phyloP scores from a whole-genome alignment of 805 yeast species.

The Ogataea pini region DNA sequence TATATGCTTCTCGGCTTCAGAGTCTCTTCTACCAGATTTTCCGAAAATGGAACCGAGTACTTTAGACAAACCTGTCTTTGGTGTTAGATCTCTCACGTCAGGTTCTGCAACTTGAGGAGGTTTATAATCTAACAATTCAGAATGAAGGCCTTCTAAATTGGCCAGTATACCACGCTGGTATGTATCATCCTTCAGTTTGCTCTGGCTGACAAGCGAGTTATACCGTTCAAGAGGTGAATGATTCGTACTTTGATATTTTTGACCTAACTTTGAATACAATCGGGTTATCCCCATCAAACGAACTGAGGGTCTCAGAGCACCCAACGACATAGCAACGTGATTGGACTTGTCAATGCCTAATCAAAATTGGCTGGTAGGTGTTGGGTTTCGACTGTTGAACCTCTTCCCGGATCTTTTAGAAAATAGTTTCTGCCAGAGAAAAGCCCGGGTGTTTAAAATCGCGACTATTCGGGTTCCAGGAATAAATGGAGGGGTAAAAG shows the following conservation, averaged over 20 bases:
- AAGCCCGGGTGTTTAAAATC: background rate
- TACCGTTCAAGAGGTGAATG: constrained; percentile 34
- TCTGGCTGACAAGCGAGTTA: constrained; percentile 34
- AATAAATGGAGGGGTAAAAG: no score
- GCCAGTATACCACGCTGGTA: constrained; percentile 76
- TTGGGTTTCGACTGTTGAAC: background rate
- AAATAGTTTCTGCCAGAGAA: constrained; percentile 1
- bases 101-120: constrained; percentile 66
- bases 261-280: background rate
- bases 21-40: constrained; percentile 3
- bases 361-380: background rate
- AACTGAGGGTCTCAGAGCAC: background rate
- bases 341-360: background rate
- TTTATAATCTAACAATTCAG: constrained; percentile 49
- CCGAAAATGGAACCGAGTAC: constrained; percentile 35
- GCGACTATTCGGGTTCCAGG: background rate
- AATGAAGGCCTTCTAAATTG: constrained; percentile 60
- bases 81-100: constrained; percentile 48
- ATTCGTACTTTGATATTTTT: constrained; percentile 13
- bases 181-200: constrained; percentile 66
- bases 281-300: background rate
- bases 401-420: background rate
- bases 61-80: constrained; percentile 46
- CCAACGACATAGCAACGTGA: background rate
- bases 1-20: constrained; percentile 24